Evolutionary conservation across 148 eudicot species (phyloP), one percentile per base, ranked within the genome.

Genomic region (Limonium bicolor): DNA sequence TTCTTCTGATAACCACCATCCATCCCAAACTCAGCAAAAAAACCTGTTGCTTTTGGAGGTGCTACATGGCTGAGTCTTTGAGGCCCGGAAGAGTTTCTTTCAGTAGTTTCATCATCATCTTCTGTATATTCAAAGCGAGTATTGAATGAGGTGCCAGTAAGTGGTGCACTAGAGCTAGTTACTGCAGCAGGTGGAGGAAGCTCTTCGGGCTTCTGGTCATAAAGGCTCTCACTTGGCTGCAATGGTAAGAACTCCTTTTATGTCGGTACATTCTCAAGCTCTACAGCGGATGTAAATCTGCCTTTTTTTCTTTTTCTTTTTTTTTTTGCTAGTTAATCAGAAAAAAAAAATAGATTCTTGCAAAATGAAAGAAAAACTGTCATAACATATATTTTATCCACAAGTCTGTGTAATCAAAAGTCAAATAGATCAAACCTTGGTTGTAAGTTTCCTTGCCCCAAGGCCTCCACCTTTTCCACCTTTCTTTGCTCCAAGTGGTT

Each of bases 141-240:
- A 19, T 82, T 37, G 40, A 69, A 67, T 19, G 97, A 69, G 49
- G 83, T 38, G 48, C 77, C 73, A 50, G 44, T 55, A 19, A 66
- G 29, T 14, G 78, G 42, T 4, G 74, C 41, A 41, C 41, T 63
- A 63, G 63, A 70, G 54, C 74, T 61, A 16, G 88, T 56, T 38
- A 67, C 67, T 19, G 82, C 61, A 73, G 78, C 76, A 64, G 80
- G 85, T 39, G 61, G 72, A 47, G 85, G 81, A 50, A 62, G 64
- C 51, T 81, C 99, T 64, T 85, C 99, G 27, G 99, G 99, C 64
- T 81, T 90, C 60, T 90, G 99, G 30, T 90, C 99, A 63, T 85
- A 90, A 27, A 90, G 93, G 67, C 63, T 70, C 54, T 81, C 99
- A 63, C 49, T 90, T 39, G 95, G 68, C 99, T 90, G 88, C 70